These are phyloP conservation scores for Boletus insuetus DNA, from an alignment of 768 basidiomycete genomes.

Conservation along the genomic window DNA sequence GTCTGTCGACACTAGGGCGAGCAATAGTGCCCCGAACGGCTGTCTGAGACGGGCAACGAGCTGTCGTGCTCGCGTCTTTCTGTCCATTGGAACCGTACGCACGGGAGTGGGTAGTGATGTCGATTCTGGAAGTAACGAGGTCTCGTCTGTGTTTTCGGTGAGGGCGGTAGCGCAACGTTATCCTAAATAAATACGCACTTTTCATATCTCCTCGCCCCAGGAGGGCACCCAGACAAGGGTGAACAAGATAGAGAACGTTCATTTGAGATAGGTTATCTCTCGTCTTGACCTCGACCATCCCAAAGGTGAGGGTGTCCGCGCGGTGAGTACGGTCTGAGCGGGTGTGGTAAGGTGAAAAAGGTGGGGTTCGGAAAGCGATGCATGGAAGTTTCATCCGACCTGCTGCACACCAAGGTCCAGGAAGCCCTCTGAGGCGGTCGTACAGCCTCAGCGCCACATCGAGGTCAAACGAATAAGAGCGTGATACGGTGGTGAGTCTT, in stretches of 20 bases:
- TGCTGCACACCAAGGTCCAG: background rate
- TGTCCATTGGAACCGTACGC: background rate
- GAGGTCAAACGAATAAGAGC: background rate
- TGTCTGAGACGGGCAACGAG: background rate
- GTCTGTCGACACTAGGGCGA: background rate
- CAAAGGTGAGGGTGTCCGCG: background rate
- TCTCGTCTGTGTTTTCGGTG: background rate
- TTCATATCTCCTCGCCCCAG: background rate
- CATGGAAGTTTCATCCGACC: slow-evolving; percentile 5
- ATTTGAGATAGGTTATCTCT: background rate
- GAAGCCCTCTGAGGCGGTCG: background rate
- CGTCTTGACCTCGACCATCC: background rate
- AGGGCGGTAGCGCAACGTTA: background rate
- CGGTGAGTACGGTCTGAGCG: background rate
- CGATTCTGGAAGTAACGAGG: background rate
- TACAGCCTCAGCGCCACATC: background rate
- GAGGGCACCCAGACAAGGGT: background rate
- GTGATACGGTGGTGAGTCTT: too few relatives aligned
- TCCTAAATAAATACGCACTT: too few relatives aligned
- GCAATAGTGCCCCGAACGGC: background rate
- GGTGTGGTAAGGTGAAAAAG: background rate
- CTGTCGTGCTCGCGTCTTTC: background rate
- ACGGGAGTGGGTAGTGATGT: background rate
- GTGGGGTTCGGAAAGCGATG: background rate
- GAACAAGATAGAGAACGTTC: background rate